Conservation (phyloP, 371 early-diverging fungal species). For the Mucor piriformis region DNA sequence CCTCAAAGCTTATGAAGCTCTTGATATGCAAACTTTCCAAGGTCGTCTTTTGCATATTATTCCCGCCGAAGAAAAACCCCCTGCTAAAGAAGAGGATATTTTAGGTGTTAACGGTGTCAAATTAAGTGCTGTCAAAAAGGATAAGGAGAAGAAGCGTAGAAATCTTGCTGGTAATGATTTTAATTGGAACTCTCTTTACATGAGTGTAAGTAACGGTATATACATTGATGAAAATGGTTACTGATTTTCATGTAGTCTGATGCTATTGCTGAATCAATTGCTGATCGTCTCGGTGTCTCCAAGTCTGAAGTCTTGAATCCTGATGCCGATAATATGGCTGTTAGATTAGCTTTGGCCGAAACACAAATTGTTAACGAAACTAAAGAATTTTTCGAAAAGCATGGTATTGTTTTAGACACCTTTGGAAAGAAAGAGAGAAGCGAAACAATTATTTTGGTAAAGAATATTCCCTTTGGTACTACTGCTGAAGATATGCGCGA, state of each 20-base stretch:
- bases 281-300: slow-evolving; percentile 82
- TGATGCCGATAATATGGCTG: slow-evolving; percentile 87
- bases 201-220: slow-evolving; percentile 70
- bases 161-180: slow-evolving; percentile 79
- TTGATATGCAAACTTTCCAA: slow-evolving; percentile 87
- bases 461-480: slow-evolving; percentile 89
- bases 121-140: slow-evolving; percentile 72
- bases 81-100: slow-evolving; percentile 64
- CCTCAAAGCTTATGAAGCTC: slow-evolving; percentile 76
- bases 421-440: slow-evolving; percentile 81
- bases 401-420: slow-evolving; percentile 80
- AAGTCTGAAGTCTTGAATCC: slow-evolving; percentile 90
- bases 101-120: slow-evolving; percentile 60
- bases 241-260: slow-evolving; percentile 63
- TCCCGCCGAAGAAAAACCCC: slow-evolving; percentile 87
- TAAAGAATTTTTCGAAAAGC: slow-evolving; percentile 85
- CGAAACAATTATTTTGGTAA: slow-evolving; percentile 90
- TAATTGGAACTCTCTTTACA: slow-evolving; percentile 95
- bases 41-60: slow-evolving; percentile 89
- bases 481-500: slow-evolving; percentile 78
- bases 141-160: slow-evolving; percentile 80
- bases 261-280: slow-evolving; percentile 93
- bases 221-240: neutral
- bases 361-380: slow-evolving; percentile 94
- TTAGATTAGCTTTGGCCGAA: slow-evolving; percentile 94